phyloP scores from a whole-genome alignment of 176 grass and related monocot genomes.

The Phoenix roebelenii region DNA sequence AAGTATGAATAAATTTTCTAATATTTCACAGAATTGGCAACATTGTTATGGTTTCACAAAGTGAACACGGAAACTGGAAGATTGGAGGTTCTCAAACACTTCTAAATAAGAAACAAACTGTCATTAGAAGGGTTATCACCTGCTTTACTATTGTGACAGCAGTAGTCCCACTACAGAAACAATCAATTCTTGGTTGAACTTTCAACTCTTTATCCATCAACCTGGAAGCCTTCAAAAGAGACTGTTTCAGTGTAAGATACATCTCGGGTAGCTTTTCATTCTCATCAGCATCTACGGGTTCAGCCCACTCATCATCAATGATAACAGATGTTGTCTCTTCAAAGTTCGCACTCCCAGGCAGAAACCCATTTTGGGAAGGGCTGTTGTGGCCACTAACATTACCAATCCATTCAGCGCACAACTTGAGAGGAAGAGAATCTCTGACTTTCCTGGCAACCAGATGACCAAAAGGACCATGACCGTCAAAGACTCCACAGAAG shows the following conservation, averaged over 20 bases:
- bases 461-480: slow-evolving; percentile 92
- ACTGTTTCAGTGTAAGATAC: slow-evolving; percentile 79
- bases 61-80: not conserved
- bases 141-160: slow-evolving; percentile 92
- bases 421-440: slow-evolving; percentile 90
- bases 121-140: slow-evolving; percentile 27
- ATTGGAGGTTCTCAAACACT: slow-evolving; percentile 3
- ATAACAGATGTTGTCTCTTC: slow-evolving; percentile 48
- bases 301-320: slow-evolving; percentile 71
- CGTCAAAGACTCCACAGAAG: slow-evolving; percentile 95
- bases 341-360: slow-evolving; percentile 49
- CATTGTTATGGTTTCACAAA: not conserved
- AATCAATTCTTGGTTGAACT: slow-evolving; percentile 73
- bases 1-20: no score
- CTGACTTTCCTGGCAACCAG: slow-evolving; percentile 95
- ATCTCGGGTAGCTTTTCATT: slow-evolving; percentile 66
- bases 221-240: slow-evolving; percentile 88
- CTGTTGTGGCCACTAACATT: slow-evolving; percentile 31
- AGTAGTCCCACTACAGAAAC: slow-evolving; percentile 94
- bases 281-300: slow-evolving; percentile 28
- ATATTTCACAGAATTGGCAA: no score
- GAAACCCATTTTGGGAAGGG: slow-evolving; percentile 49
- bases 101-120: not conserved
- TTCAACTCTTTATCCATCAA: slow-evolving; percentile 95
- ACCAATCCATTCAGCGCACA: slow-evolving; percentile 40